Conservation (phyloP, 2,329 filamentous ascomycete species). For the Macrophomina tecta region DNA sequence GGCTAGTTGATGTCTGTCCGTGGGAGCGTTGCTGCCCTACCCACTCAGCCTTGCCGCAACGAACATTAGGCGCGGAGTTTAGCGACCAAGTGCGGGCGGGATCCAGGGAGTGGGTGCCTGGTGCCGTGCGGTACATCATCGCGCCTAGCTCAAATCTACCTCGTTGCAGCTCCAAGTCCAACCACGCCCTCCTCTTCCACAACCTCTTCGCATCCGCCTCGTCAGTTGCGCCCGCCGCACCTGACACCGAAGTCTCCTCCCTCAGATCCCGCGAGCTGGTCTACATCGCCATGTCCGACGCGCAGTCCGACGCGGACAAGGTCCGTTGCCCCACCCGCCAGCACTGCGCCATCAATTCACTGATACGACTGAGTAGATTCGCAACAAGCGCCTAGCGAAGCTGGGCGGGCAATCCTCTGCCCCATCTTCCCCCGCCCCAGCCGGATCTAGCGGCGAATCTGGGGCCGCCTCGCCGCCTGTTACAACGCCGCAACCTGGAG, state of each 20-base stretch:
- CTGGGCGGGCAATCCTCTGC: conserved; percentile 51
- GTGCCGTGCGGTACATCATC: conserved; percentile 25
- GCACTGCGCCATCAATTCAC: conserved; percentile 31
- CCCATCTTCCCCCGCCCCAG: conserved; percentile 32
- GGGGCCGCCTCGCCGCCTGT: conserved; percentile 18
- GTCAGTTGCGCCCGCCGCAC: conserved; percentile 35
- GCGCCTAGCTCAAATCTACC: conserved; percentile 8
- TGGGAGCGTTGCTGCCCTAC: not conserved
- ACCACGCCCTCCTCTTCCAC: not conserved
- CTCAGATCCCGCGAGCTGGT: not conserved
- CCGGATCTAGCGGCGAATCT: conserved; percentile 28
- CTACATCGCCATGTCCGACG: conserved; percentile 34
- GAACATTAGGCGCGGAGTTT: conserved; percentile 24
- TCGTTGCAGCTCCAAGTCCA: conserved; percentile 10
- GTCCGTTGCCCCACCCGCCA: conserved; percentile 36
- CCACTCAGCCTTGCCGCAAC: conserved; percentile 12
- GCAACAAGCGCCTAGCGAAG: conserved; percentile 71
- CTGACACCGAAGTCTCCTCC: conserved; percentile 31
- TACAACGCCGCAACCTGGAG: conserved; percentile 27
- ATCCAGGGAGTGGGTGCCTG: conserved; percentile 22
- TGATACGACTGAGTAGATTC: conserved; percentile 59
- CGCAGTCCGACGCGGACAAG: conserved; percentile 56
- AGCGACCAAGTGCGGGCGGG: conserved; percentile 18
- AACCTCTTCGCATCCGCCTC: not conserved
- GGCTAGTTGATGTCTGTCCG: not conserved